Conservation (phyloP, 371 early-diverging fungal genomes). For the Mucor mucedo region DNA sequence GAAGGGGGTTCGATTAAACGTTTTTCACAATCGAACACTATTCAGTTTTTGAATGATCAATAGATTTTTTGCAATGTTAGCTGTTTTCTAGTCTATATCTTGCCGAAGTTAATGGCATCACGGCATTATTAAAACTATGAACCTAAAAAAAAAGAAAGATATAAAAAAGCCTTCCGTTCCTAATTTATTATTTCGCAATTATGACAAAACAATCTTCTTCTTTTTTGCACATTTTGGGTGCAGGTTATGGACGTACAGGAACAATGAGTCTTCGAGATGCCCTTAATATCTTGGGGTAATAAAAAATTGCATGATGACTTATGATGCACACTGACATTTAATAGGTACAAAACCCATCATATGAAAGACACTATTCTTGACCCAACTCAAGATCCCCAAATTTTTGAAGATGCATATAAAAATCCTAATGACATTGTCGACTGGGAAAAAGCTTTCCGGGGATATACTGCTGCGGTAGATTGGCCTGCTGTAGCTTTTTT, state of each 20-base stretch:
- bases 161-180: neutral
- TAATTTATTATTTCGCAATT: neutral
- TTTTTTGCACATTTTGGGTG: slow-evolving; percentile 22
- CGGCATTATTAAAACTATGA: neutral
- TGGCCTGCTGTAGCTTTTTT: slow-evolving; percentile 33
- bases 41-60: too few relatives aligned
- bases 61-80: too few relatives aligned
- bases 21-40: too few relatives aligned
- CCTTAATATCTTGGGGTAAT: slow-evolving; percentile 19
- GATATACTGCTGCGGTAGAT: slow-evolving; percentile 37
- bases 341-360: slow-evolving; percentile 29
- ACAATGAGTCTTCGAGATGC: slow-evolving; percentile 23
- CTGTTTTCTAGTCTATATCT: too few relatives aligned
- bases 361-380: slow-evolving; percentile 22
- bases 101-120: neutral
- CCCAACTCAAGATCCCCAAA: slow-evolving; percentile 13
- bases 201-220: slow-evolving; percentile 2
- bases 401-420: slow-evolving; percentile 24
- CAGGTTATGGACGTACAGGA: slow-evolving; percentile 30
- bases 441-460: slow-evolving; percentile 26
- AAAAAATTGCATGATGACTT: neutral
- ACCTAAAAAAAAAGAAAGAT: neutral
- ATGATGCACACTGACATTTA: neutral
- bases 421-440: slow-evolving; percentile 16
- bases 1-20: too few relatives aligned